These are phyloP conservation scores for Puccinia horiana DNA, from an alignment of 1,284 basidiomycete species.

Conservation along the genomic window DNA sequence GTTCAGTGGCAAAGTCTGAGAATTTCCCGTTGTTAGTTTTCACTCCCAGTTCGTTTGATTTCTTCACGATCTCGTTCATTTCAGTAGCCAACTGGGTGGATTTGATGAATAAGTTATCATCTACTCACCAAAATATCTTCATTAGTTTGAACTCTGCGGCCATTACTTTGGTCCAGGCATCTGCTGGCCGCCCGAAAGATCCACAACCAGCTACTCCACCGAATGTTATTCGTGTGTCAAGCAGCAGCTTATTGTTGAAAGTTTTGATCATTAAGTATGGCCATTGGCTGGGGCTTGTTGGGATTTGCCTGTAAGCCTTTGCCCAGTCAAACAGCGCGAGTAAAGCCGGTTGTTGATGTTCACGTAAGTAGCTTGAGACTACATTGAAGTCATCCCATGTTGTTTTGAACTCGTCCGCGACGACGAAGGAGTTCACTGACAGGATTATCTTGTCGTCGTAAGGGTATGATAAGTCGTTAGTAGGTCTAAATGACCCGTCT, in stretches of 20 bases:
- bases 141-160: background rate
- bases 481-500: background rate
- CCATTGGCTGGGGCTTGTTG: too few species aligned
- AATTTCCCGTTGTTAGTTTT: slow-evolving; percentile 12
- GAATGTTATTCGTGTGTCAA: too few species aligned
- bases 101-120: slow-evolving; percentile 20
- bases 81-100: background rate
- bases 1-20: background rate
- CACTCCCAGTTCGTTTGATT: background rate
- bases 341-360: too few species aligned
- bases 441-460: background rate
- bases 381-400: background rate
- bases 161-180: background rate
- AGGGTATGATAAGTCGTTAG: background rate
- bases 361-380: too few species aligned
- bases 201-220: too few species aligned
- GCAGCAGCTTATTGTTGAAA: too few species aligned
- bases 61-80: slow-evolving; percentile 3
- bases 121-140: slow-evolving; percentile 1
- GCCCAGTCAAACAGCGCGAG: slow-evolving; percentile 25
- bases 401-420: slow-evolving; percentile 1
- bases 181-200: background rate
- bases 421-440: slow-evolving; percentile 11
- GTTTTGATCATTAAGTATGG: too few species aligned
- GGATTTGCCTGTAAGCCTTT: slow-evolving; percentile 26